These are phyloP conservation scores for Quercus lobata DNA, from an alignment of 331 rosid genomes.

Conservation along the genomic window DNA sequence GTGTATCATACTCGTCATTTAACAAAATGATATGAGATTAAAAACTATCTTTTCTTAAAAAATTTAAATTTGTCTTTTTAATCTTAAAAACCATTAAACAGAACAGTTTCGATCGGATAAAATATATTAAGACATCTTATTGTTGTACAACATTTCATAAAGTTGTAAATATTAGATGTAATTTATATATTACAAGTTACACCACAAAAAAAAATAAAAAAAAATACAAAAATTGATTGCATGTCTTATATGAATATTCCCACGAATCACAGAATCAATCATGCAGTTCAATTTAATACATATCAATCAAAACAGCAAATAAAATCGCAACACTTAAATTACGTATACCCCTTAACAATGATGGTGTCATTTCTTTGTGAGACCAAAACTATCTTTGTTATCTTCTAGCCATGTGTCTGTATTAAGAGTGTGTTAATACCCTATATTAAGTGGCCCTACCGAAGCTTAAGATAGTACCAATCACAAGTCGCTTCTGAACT, in stretches of 20 bases:
- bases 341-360: conserved; percentile 12
- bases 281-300: background rate
- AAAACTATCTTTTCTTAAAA: too few relatives aligned
- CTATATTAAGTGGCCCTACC: conserved; percentile 28
- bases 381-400: conserved; percentile 37
- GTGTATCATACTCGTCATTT: too few relatives aligned
- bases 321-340: conserved; percentile 12
- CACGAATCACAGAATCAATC: background rate
- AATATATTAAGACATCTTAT: too few relatives aligned
- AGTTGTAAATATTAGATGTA: too few relatives aligned
- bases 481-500: conserved; percentile 56
- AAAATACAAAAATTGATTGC: too few relatives aligned
- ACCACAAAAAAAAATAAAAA: too few relatives aligned
- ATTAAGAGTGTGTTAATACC: conserved; percentile 35
- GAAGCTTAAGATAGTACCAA: conserved; percentile 45
- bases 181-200: too few relatives aligned
- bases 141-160: too few relatives aligned
- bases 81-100: too few relatives aligned
- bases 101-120: too few relatives aligned
- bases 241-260: background rate
- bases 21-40: too few relatives aligned
- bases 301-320: conserved; percentile 19
- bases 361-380: conserved; percentile 53
- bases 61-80: too few relatives aligned
- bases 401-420: conserved; percentile 36